phyloP scores from a whole-genome alignment of 179 eudicot genomes.

The Kewa caespitosa region DNA sequence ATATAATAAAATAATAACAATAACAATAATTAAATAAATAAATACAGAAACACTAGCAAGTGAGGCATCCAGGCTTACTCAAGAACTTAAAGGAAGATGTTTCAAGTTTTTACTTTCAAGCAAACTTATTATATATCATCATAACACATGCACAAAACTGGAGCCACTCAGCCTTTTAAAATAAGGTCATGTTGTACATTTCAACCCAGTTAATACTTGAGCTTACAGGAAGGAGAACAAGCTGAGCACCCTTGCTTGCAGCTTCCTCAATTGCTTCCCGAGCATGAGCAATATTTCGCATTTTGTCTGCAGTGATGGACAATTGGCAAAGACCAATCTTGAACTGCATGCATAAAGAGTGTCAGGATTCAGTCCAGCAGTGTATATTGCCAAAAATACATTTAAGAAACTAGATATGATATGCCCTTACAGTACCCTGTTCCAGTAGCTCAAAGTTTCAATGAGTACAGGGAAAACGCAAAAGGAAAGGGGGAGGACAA shows the following conservation, averaged over 20 bases:
- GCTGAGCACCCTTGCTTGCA: constrained; percentile 69
- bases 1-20: no score
- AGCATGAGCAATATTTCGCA: constrained; percentile 75
- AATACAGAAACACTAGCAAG: no score
- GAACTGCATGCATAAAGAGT: constrained; percentile 42
- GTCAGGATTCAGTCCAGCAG: constrained; percentile 12
- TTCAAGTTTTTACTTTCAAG: no score
- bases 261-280: constrained; percentile 66
- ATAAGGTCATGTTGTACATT: neutral
- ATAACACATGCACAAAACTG: neutral
- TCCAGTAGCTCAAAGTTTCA: neutral
- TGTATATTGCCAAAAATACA: neutral
- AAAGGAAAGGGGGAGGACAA: neutral
- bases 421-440: neutral
- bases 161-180: neutral
- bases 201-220: constrained; percentile 1
- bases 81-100: neutral
- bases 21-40: no score
- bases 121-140: neutral
- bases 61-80: neutral
- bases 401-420: neutral
- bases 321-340: constrained; percentile 83
- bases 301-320: constrained; percentile 68
- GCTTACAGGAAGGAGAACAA: constrained; percentile 75
- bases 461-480: neutral